These are phyloP conservation scores for Pichia heedii DNA, from an alignment of 805 yeast species.

Conservation along the genomic window DNA sequence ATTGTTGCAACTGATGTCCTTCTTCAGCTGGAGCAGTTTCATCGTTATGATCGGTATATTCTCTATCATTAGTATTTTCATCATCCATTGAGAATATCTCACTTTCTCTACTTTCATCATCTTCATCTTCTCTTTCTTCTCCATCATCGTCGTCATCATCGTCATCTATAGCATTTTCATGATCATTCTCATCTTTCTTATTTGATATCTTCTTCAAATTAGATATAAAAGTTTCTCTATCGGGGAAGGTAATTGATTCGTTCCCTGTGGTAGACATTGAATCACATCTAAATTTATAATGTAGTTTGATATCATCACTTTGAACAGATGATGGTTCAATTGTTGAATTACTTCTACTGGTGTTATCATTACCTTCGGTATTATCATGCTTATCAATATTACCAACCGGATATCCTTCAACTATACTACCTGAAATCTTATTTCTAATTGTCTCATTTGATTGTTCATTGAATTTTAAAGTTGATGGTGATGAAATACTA, in stretches of 20 bases:
- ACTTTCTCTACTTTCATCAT: not conserved
- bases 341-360: not conserved
- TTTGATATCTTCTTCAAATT: conserved; percentile 9
- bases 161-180: conserved; percentile 12
- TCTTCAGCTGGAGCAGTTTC: not conserved
- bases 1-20: not conserved
- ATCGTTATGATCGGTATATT: too few relatives aligned
- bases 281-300: conserved; percentile 1
- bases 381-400: not conserved
- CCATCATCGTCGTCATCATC: conserved; percentile 3
- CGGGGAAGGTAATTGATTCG: conserved; percentile 16
- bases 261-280: not conserved
- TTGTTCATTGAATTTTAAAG: not conserved
- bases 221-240: conserved; percentile 21
- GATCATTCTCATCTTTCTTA: conserved; percentile 2
- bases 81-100: not conserved
- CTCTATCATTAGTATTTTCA: not conserved
- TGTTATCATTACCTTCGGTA: too few relatives aligned
- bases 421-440: not conserved
- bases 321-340: conserved; percentile 15
- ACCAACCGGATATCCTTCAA: not conserved
- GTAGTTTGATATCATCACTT: conserved; percentile 14
- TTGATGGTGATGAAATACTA: conserved; percentile 13
- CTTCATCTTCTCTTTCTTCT: conserved; percentile 1
- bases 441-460: not conserved